Base-by-base conservation (phyloP, 768 basidiomycete genomes). In the Sporobolomyces roseus region DNA sequence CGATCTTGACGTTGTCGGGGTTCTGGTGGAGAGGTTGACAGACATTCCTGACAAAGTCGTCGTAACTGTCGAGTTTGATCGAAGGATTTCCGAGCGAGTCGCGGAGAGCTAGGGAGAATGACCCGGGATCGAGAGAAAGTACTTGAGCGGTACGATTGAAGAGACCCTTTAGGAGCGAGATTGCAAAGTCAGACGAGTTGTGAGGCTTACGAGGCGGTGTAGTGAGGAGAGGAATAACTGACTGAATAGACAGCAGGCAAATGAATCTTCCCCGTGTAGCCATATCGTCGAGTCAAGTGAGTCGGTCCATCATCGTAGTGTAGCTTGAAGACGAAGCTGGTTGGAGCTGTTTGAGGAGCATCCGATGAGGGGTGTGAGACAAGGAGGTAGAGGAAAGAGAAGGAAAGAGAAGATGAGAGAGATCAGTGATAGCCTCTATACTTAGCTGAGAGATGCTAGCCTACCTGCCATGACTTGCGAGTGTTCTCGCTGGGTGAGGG, bases 321-420 rank as follows among this genome's bases (percentile, higher is more conserved):
- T 14, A 73, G 51, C 56, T 73, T 73, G 65, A 73, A 73, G 23
- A 73, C 67, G 46, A 43, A 73, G n/a, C 52, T 45, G 4, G 52
- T 8, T 3, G 54, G 50, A 17, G 48, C 30, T 29, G 46, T 14
- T 36, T 23, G 21, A 50, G 32, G 33, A 32, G n/a, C n/a, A n/a
- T n/a, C 25, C 49, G 21, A 35, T 30, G 46, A 25, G 10, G 30
- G 4, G 41, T 17, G 58, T 49, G 46, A 61, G 59, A 33, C 45
- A 50, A 35, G 36, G 21, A 30, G 21, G 59, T 2, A 27, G 59
- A 8, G 29, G 46, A 21, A 46, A 45, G 21, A 38, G n/a, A 23
- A 23, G 48, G 13, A 49, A 16, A 51, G n/a, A 29, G 27, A 41
- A 43, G 59, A 46, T 27, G 43, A 50, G 49, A 29, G 49, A 27